Conservation (phyloP, 208 protist genomes). For the Sergeia podlipaevii region DNA sequence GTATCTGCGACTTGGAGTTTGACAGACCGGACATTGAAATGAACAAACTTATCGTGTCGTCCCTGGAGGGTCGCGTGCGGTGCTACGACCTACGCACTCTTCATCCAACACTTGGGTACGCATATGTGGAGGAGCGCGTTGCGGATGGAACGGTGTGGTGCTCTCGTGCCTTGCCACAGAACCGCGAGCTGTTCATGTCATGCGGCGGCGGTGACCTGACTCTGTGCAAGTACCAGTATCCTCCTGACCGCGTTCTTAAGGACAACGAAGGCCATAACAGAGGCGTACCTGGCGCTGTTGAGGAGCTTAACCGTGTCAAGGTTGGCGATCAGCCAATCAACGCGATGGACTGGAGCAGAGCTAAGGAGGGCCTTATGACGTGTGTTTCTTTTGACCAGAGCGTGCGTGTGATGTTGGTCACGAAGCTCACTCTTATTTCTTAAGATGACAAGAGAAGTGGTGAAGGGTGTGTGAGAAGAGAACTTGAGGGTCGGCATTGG, state of each 20-base stretch:
- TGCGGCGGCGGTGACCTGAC: conserved; percentile 84
- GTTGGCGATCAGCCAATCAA: conserved; percentile 88
- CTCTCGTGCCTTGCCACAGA: conserved; percentile 83
- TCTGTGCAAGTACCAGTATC: conserved; percentile 90
- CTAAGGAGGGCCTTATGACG: conserved; percentile 78
- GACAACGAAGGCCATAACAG: conserved; percentile 62
- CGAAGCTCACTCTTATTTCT: conserved; percentile 65
- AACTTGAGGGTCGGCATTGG: no score
- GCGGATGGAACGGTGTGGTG: conserved; percentile 87
- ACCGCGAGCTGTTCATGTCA: conserved; percentile 89
- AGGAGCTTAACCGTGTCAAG: conserved; percentile 81
- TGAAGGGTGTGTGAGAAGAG: no score
- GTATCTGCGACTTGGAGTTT: conserved; percentile 91
- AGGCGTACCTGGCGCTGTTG: conserved; percentile 73
- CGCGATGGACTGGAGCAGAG: conserved; percentile 78
- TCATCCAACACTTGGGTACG: conserved; percentile 83
- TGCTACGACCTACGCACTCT: conserved; percentile 89
- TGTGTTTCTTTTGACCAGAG: conserved; percentile 86
- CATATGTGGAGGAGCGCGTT: conserved; percentile 82
- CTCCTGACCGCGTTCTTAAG: conserved; percentile 68
- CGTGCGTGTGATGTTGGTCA: conserved; percentile 83
- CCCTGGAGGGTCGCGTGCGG: conserved; percentile 80
- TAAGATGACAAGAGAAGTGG: conserved; percentile 16
- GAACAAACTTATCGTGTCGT: conserved; percentile 93
- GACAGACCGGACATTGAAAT: conserved; percentile 91